phyloP scores from a whole-genome alignment of 148 eudicot species.

The Nepenthes mirabilis region DNA sequence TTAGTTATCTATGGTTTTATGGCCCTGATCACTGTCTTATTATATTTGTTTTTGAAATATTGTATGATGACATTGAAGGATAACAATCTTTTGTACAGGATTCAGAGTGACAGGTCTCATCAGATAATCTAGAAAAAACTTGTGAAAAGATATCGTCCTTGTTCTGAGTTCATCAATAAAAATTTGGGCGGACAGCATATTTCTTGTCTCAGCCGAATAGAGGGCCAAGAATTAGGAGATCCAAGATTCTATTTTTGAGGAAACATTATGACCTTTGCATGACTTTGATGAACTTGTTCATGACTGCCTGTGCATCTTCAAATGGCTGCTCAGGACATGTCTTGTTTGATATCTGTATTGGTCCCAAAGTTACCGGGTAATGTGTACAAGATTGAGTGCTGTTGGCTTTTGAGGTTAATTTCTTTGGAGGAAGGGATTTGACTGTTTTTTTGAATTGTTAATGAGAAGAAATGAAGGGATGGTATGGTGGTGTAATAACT shows the following conservation, averaged over 20 bases:
- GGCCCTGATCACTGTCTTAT: too few relatives aligned
- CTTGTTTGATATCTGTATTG: constrained; percentile 4
- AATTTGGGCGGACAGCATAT: too few relatives aligned
- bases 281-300: neutral
- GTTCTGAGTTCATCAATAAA: too few relatives aligned
- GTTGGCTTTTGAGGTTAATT: neutral
- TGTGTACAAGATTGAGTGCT: constrained; percentile 3
- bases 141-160: too few relatives aligned
- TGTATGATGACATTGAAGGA: too few relatives aligned
- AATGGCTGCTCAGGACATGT: neutral
- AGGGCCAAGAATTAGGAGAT: neutral
- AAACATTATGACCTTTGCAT: neutral
- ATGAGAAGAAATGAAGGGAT: constrained; percentile 69
- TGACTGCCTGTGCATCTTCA: constrained; percentile 1
- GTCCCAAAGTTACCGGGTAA: constrained; percentile 1
- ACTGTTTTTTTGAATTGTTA: constrained; percentile 1
- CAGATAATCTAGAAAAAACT: too few relatives aligned
- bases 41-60: too few relatives aligned
- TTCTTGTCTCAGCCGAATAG: neutral
- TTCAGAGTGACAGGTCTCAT: too few relatives aligned
- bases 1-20: too few relatives aligned
- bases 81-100: too few relatives aligned
- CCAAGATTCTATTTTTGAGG: neutral
- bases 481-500: constrained; percentile 47
- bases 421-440: neutral